These are phyloP conservation scores for Sclerotiophoma versabilis DNA, from an alignment of 2,329 filamentous ascomycete genomes.

Conservation along the genomic window DNA sequence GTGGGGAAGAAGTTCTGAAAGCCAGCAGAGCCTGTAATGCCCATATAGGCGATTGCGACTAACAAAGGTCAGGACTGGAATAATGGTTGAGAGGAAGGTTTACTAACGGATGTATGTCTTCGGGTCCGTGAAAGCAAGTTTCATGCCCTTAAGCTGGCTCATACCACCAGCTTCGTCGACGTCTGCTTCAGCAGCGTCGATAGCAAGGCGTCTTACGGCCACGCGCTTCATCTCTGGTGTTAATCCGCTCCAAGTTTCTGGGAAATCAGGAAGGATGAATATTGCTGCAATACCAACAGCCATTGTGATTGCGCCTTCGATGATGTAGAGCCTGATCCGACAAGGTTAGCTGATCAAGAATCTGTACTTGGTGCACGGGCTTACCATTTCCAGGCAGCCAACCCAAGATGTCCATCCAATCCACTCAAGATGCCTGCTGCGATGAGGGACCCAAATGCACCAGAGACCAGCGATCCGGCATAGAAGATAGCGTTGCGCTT, in stretches of 20 bases:
- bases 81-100: too few species aligned
- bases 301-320: slow-evolving; percentile 49
- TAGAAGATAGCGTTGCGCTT: slow-evolving; percentile 62
- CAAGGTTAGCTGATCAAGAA: not conserved
- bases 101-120: slow-evolving; percentile 55
- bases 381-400: slow-evolving; percentile 47
- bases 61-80: not conserved
- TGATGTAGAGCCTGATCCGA: slow-evolving; percentile 40
- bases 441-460: slow-evolving; percentile 62
- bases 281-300: slow-evolving; percentile 42
- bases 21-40: slow-evolving; percentile 58
- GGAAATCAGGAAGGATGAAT: slow-evolving; percentile 50
- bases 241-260: slow-evolving; percentile 50
- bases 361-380: not conserved
- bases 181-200: slow-evolving; percentile 55
- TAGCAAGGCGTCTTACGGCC: slow-evolving; percentile 58
- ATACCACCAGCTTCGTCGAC: slow-evolving; percentile 57
- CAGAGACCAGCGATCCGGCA: slow-evolving; percentile 57
- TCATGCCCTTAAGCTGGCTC: slow-evolving; percentile 58
- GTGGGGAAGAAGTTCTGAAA: slow-evolving; percentile 67
- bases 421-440: slow-evolving; percentile 58
- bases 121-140: slow-evolving; percentile 59
- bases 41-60: slow-evolving; percentile 57
- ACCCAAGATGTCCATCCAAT: slow-evolving; percentile 40
- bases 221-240: slow-evolving; percentile 53